These are phyloP conservation scores for Fusarium circinatum DNA, from an alignment of 2,329 filamentous ascomycete genomes.

Conservation along the genomic window DNA sequence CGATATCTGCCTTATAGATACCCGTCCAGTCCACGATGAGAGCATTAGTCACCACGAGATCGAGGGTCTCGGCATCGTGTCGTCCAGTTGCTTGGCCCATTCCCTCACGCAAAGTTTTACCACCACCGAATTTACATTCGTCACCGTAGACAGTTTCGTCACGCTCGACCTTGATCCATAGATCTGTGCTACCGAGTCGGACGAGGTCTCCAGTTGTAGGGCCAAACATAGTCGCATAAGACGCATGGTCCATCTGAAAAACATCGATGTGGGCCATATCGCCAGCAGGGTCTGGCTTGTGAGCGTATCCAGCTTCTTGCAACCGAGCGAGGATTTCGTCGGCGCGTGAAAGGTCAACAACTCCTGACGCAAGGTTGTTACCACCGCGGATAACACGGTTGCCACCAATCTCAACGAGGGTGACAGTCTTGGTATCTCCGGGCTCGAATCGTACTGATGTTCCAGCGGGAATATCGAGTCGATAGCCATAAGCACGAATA, in stretches of 20 bases:
- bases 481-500: constrained; percentile 80
- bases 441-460: constrained; percentile 95
- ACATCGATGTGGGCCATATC: constrained; percentile 65
- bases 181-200: constrained; percentile 81
- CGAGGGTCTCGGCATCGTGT: constrained; percentile 76
- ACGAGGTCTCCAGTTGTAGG: constrained; percentile 91
- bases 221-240: constrained; percentile 90
- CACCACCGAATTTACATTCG: constrained; percentile 94
- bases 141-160: constrained; percentile 89
- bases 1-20: constrained; percentile 97
- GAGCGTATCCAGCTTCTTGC: constrained; percentile 79
- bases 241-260: constrained; percentile 78
- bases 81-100: constrained; percentile 93
- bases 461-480: constrained; percentile 89
- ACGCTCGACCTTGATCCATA: constrained; percentile 91
- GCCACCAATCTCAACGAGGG: constrained; percentile 87
- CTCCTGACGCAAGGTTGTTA: constrained; percentile 80
- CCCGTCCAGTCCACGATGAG: constrained; percentile 90
- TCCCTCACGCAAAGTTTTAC: constrained; percentile 91
- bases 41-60: constrained; percentile 89
- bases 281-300: constrained; percentile 73
- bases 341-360: constrained; percentile 70
- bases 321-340: constrained; percentile 75
- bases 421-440: constrained; percentile 90
- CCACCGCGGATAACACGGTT: constrained; percentile 83